Evolutionary conservation across 495 filamentous ascomycete genomes (phyloP), one percentile per base, ranked within the genome.

Genomic region (Penicillium roqueforti): DNA sequence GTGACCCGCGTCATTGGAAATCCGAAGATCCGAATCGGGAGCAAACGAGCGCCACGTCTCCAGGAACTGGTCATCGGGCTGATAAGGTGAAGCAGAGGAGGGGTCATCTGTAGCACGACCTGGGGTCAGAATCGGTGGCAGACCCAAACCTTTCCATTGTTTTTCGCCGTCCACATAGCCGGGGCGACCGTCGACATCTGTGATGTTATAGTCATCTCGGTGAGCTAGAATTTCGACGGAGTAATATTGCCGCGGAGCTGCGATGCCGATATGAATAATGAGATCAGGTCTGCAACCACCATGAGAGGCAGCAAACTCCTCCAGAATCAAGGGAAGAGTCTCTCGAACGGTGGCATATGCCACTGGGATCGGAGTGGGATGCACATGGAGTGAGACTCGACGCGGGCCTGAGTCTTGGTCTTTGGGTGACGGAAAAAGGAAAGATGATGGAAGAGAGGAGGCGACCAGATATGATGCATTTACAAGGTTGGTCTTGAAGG

Each of bases 221-320:
- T 91, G 87, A 2, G 82, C 89, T 7, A 79, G 72, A 7, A 79
- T 73, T 63, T 96, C 91, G 4, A 92, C 69, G 1, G 80, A 80
- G 66, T 89, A 95, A 51, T 81, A 83, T 0, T 67, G 69, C 19
- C 86, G 73, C 26, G 85, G 84, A 0, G 87, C 80, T 0, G 90
- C 88, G 75, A 95, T 88, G 34, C 91, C 91, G 53, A 96, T 86
- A 63, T 92, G 88, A 5, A 96, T 68, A 11, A 85, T 76, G 19
- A 86, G 67, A 67, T 91, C 87, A 19, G 86, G 80, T 38, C 73
- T 76, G 6, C 73, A 70, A 16, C 68, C 68, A 9, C 58, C 68
- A 39, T 78, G 68, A 0, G 56, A 47, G n/a, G 67, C 62, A 18
- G 62, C 63, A 48, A 67, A 71, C 16, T 68, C 60, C 9, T 67